Base-by-base conservation (phyloP, 768 basidiomycete species). In the Lactarius tabidus region DNA sequence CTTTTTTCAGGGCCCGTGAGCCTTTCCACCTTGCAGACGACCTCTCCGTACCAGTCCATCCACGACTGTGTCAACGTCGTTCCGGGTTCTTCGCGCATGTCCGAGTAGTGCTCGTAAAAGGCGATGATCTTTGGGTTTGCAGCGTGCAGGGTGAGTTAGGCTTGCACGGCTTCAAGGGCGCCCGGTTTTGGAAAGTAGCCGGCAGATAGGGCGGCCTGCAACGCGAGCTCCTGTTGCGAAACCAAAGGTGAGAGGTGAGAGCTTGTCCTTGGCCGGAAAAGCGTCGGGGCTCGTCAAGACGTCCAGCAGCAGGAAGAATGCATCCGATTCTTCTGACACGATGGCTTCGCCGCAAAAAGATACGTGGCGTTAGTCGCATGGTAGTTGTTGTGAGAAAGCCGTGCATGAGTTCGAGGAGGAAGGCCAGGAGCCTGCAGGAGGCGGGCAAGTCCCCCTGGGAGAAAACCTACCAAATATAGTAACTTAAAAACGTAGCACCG, bases 121-220 rank as follows among this genome's bases (percentile, higher is more conserved):
- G 95, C 94, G 64, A 93, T 86, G 31, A 98, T 82, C 71, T 86
- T 88, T 0, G 95, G 93, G 0, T 85, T 85, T 8, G 88, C 82
- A 3, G 88, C 83, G 69, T 95, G 92, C 60, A 95, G 79, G 0
- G 86, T 89, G 29, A 98, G 80, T 55, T 85, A 85, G 75, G 89
- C 82, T 67, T 92, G 81, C 15, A 93, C 83, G 1, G 83, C 79
- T 31, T 82, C 81, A 18, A 85, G 70, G 0, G 82, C 75, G 3
- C 82, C 83, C 0, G 81, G 77, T 29, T 81, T 79, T 2, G 79
- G 74, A 3, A 91, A 74, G 41, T 83, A 76, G 0, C 82, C 83
- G 51, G 78, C 75, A 1, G 79, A 67, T 17, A 80, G 72, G 0
- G 84, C 81, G 17, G 83, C 73, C 59, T 86, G 75, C 15, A 93